These are phyloP conservation scores for Mallotus repandus DNA, from an alignment of 441 rosid species.

Conservation along the genomic window DNA sequence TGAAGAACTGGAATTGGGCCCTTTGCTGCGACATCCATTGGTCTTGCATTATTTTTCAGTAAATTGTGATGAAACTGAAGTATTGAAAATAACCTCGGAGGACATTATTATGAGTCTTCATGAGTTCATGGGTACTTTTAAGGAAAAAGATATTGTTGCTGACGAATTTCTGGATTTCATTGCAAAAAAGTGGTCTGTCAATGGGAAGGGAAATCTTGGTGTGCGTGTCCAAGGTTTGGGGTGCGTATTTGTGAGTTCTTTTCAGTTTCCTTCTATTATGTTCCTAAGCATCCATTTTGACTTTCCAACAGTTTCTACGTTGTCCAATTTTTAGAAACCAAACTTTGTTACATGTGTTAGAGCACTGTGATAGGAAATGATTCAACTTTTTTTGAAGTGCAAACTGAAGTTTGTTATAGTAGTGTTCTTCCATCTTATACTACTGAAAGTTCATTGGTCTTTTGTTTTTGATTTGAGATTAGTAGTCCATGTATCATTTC, in stretches of 20 bases:
- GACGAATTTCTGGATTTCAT: conserved; percentile 71
- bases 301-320: neutral
- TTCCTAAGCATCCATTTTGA: neutral
- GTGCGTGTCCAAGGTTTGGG: conserved; percentile 79
- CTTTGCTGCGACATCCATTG: conserved; percentile 71
- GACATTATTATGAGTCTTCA: conserved; percentile 58
- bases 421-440: neutral
- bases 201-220: conserved; percentile 69
- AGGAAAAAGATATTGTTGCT: conserved; percentile 40
- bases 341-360: neutral
- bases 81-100: conserved; percentile 58
- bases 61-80: conserved; percentile 37
- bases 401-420: neutral
- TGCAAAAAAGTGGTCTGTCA: conserved; percentile 52
- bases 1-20: conserved; percentile 80
- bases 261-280: neutral
- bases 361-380: neutral
- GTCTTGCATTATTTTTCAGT: conserved; percentile 68
- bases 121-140: conserved; percentile 43
- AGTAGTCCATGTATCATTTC: too few relatives aligned
- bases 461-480: neutral
- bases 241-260: conserved; percentile 42
- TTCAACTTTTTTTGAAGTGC: neutral
- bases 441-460: neutral
- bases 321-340: neutral